These are phyloP conservation scores for Pseudopyricularia javanii DNA, from an alignment of 2,329 filamentous ascomycete genomes.

Conservation along the genomic window DNA sequence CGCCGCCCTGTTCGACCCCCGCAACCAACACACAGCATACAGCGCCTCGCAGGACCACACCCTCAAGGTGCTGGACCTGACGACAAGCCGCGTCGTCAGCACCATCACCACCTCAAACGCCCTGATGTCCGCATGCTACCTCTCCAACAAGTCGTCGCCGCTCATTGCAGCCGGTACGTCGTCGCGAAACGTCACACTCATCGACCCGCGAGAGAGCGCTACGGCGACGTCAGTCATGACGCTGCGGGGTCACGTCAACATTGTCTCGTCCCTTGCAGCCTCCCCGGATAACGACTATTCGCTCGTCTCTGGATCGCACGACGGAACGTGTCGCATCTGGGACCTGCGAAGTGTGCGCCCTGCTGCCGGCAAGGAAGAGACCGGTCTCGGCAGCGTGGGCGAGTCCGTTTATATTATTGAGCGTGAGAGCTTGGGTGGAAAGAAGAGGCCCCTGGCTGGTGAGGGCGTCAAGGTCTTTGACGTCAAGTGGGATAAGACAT, in stretches of 20 bases:
- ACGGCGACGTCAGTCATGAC: conserved; percentile 77
- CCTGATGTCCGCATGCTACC: conserved; percentile 64
- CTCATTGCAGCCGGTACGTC: conserved; percentile 65
- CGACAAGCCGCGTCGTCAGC: conserved; percentile 66
- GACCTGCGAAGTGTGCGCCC: conserved; percentile 65
- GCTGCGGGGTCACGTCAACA: conserved; percentile 79
- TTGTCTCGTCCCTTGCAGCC: conserved; percentile 37
- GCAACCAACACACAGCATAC: conserved; percentile 73
- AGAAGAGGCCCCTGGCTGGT: conserved; percentile 55
- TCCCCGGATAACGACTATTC: conserved; percentile 60
- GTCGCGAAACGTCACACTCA: conserved; percentile 78
- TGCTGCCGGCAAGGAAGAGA: conserved; percentile 36
- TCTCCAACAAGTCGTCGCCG: conserved; percentile 46
- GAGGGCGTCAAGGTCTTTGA: conserved; percentile 85
- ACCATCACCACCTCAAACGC: conserved; percentile 75
- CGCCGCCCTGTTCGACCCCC: conserved; percentile 71
- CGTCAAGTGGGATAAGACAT: conserved; percentile 71
- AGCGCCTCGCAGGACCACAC: conserved; percentile 86
- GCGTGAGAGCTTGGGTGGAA: conserved; percentile 56
- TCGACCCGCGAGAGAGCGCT: conserved; percentile 60
- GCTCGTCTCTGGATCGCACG: conserved; percentile 81
- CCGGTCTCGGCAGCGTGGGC: conserved; percentile 49
- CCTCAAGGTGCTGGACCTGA: conserved; percentile 80
- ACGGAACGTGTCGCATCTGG: conserved; percentile 89
- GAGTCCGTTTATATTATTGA: conserved; percentile 65